These are phyloP conservation scores for Trifolium subterraneum DNA, from an alignment of 306 rosid species.

Conservation along the genomic window DNA sequence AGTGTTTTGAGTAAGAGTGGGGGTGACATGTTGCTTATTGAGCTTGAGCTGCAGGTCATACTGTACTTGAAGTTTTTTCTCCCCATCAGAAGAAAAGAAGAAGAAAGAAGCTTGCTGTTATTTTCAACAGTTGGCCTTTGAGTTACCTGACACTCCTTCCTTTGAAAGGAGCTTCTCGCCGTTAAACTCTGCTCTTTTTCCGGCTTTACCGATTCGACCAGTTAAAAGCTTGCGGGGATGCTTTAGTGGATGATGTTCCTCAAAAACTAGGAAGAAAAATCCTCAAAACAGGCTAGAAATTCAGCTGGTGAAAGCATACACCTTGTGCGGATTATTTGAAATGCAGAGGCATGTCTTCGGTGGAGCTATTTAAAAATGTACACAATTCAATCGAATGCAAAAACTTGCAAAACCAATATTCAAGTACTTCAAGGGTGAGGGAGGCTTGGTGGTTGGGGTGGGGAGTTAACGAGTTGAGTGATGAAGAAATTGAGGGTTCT, in stretches of 20 bases:
- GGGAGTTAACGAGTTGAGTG: too few species aligned
- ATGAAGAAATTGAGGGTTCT: too few species aligned
- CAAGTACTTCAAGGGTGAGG: not conserved
- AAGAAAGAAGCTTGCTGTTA: too few species aligned
- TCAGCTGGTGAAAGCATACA: not conserved
- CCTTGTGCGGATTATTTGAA: not conserved
- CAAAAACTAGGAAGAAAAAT: not conserved
- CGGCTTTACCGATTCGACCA: too few species aligned
- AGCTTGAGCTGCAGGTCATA: too few species aligned
- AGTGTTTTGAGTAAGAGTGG: too few species aligned
- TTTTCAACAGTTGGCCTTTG: not conserved
- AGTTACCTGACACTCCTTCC: too few species aligned
- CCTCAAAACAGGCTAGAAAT: not conserved
- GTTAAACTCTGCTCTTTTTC: too few species aligned
- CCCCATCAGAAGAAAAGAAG: too few species aligned
- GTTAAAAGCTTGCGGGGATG: not conserved
- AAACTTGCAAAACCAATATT: not conserved
- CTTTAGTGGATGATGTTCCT: not conserved
- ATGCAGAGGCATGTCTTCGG: not conserved
- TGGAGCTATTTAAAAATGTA: not conserved
- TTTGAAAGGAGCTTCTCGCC: too few species aligned
- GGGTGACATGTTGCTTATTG: too few species aligned
- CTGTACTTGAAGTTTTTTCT: slow-evolving; percentile 58
- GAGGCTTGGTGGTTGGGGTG: not conserved
- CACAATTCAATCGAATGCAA: not conserved